Percentiles rank a stretch among this genome's conserved stretches.
Conservation (phyloP, 1,139 yeast genomes). For the Hanseniaspora uvarum region DNA sequence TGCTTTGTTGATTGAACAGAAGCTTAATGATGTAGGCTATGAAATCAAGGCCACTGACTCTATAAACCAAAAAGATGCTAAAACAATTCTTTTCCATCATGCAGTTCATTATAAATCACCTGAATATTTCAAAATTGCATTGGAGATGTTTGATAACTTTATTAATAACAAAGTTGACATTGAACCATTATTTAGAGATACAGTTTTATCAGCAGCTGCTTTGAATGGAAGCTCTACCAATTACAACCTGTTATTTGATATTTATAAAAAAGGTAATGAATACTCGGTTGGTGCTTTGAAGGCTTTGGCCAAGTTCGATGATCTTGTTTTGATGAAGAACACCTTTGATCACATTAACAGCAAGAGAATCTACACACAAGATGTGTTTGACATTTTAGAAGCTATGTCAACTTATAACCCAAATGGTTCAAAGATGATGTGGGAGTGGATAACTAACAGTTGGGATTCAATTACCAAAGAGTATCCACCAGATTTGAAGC, state of each 20-base stretch:
- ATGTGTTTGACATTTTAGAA: slow-evolving; percentile 60
- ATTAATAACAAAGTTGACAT: slow-evolving; percentile 47
- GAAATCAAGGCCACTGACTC: slow-evolving; percentile 45
- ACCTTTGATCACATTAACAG: slow-evolving; percentile 54
- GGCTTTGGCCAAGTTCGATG: slow-evolving; percentile 60
- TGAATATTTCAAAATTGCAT: slow-evolving; percentile 44
- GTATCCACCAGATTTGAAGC: slow-evolving; percentile 72
- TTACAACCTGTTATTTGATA: slow-evolving; percentile 51
- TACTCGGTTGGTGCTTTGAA: slow-evolving; percentile 63
- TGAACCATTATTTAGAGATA: slow-evolving; percentile 68
- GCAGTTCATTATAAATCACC: slow-evolving; percentile 56
- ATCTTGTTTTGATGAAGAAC: slow-evolving; percentile 46
- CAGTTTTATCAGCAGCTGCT: slow-evolving; percentile 62
- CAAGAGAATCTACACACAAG: slow-evolving; percentile 69
- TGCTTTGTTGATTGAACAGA: slow-evolving; percentile 49
- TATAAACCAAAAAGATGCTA: slow-evolving; percentile 64
- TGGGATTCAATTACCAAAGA: slow-evolving; percentile 57
- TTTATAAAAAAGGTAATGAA: slow-evolving; percentile 48
- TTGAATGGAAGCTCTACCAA: slow-evolving; percentile 51
- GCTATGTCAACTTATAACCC: slow-evolving; percentile 54
- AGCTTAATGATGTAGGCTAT: slow-evolving; percentile 59
- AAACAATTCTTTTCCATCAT: slow-evolving; percentile 56
- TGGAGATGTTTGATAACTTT: slow-evolving; percentile 48
- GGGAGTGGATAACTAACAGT: slow-evolving; percentile 68
- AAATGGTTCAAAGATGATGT: slow-evolving; percentile 52